A percentile compares a stretch with the other conserved stretches of the same genome.
Conservation (phyloP, 2,329 filamentous ascomycete species). For the Pseudocercospora pini-densiflorae region DNA sequence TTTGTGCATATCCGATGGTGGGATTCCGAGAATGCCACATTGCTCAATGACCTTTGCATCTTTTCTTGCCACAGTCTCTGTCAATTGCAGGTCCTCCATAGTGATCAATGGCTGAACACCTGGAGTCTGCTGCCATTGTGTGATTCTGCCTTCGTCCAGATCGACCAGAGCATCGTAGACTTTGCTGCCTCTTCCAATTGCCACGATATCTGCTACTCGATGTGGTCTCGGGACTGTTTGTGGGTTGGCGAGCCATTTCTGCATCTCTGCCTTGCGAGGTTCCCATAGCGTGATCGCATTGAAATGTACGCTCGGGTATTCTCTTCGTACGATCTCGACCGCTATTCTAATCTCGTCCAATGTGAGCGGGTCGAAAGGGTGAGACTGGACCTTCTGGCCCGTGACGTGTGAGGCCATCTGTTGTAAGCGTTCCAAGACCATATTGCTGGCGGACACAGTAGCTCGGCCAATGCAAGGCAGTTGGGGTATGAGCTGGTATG, state of each 20-base stretch:
- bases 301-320: conserved; percentile 75
- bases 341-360: conserved; percentile 73
- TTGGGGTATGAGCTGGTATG: neutral
- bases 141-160: conserved; percentile 67
- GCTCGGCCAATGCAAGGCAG: neutral
- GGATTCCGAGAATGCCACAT: conserved; percentile 80
- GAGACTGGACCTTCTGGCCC: conserved; percentile 58
- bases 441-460: conserved; percentile 17
- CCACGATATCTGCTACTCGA: conserved; percentile 80
- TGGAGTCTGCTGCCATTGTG: conserved; percentile 74
- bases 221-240: conserved; percentile 64
- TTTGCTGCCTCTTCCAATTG: conserved; percentile 76
- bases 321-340: conserved; percentile 69
- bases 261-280: conserved; percentile 83
- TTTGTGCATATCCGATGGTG: conserved; percentile 85
- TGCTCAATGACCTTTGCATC: conserved; percentile 90
- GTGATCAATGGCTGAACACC: conserved; percentile 88
- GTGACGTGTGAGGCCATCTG: conserved; percentile 64
- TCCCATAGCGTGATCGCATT: conserved; percentile 86
- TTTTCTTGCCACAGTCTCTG: conserved; percentile 75
- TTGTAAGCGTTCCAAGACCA: conserved; percentile 40
- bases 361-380: conserved; percentile 80
- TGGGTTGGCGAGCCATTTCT: conserved; percentile 74
- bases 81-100: conserved; percentile 83
- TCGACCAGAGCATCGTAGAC: conserved; percentile 84